Base-by-base conservation (phyloP, 148 eudicot species). In the Chenopodium suecicum region DNA sequence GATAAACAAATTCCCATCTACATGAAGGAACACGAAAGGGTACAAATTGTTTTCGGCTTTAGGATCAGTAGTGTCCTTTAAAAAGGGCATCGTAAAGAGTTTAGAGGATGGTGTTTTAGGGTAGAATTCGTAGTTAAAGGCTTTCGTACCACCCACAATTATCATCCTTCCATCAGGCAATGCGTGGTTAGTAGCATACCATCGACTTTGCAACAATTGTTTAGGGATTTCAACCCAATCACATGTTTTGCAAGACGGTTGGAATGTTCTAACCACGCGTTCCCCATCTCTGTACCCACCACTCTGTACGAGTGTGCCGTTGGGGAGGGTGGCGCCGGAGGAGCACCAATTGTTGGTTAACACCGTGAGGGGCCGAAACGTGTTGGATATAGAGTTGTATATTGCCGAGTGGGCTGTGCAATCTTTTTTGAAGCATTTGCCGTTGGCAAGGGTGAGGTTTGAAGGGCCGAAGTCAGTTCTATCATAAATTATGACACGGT, bases 401-500 rank as follows among this genome's bases (percentile, higher is more conserved):
- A 90, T 96, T 17, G 85, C 92, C 0, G 98, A 93, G 81, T 95
- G 98, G 19, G 96, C 98, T 0, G 93, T 80, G 85, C 98, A 92
- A 79, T 67, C 93, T 3, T 87, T 85, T 31, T 25, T 5, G 0
- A 86, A 84, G 73, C 93, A 91, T 16, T 78, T 80, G 37, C 56
- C 68, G 14, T 66, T 11, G 0, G 90, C 85, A 1, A 91, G 50
- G 23, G 88, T 80, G 73, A 89, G 76, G 75, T 87, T 89, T 63
- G 93, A 89, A 25, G 50, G 78, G 50, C 93, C 93, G 52, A 91
- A 89, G 46, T 89, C 87, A 66, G 92, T 89, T 1, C 93, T 82
- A 73, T 91, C 94, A 85, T 80, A 88, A 41, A 88, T 83, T 4
- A 89, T 46, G 52, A 91, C 92, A 3, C 84, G 86, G 79, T 90